Evolutionary conservation across 2,329 filamentous ascomycete genomes (phyloP).

Genomic region (Aspergillus clavatus): DNA sequence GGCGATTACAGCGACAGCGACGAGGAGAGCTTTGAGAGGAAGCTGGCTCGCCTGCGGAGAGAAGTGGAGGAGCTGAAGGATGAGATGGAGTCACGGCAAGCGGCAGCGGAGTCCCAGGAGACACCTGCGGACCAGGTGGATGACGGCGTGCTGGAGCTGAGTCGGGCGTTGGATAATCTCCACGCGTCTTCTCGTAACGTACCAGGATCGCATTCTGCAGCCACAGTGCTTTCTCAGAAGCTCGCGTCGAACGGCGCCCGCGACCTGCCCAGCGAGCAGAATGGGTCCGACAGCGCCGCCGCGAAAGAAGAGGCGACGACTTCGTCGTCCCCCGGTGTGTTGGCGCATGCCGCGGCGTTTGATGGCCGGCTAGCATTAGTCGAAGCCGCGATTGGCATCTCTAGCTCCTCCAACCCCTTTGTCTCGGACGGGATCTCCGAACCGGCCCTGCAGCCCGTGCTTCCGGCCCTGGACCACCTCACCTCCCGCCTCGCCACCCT

Average conservation of each 20-base stretch:
- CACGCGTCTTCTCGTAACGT: constrained; percentile 30
- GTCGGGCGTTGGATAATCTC: constrained; percentile 66
- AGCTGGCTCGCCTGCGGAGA: constrained; percentile 73
- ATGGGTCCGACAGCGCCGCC: constrained; percentile 1
- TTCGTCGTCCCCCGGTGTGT: constrained; percentile 45
- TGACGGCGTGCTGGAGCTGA: constrained; percentile 64
- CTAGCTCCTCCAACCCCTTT: constrained; percentile 59
- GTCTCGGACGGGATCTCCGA: constrained; percentile 47
- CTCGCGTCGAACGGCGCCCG: constrained; percentile 19
- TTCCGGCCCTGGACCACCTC: constrained; percentile 75
- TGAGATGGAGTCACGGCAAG: constrained; percentile 38
- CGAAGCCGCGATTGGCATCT: constrained; percentile 76
- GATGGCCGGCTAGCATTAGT: constrained; percentile 73
- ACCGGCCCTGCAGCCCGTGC: constrained; percentile 57
- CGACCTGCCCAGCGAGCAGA: background rate
- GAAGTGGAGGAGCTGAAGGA: constrained; percentile 73
- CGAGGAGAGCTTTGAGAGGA: constrained; percentile 70
- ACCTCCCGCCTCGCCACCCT: constrained; percentile 76
- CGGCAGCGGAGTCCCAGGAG: constrained; percentile 50
- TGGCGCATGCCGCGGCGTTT: constrained; percentile 81
- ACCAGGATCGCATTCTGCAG: constrained; percentile 28
- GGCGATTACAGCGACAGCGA: constrained; percentile 76
- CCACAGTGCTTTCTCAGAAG: constrained; percentile 33
- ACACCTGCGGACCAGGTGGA: constrained; percentile 43
- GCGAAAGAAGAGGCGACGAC: constrained; percentile 6